Evolutionary conservation across 495 filamentous ascomycete genomes (phyloP).

Genomic region (Achaetomiella virescens): DNA sequence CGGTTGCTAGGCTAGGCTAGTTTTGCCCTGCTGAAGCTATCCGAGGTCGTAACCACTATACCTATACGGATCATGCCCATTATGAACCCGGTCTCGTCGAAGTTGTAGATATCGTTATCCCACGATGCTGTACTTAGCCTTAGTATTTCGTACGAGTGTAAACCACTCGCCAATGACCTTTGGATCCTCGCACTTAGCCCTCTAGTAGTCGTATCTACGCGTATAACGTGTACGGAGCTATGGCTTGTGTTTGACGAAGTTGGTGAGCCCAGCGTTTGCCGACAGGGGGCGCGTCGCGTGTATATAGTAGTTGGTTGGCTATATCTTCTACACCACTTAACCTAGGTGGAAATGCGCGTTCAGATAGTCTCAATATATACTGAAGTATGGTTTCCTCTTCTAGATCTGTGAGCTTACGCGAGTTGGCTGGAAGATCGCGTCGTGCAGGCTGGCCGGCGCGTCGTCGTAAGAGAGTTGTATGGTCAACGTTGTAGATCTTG

Average conservation of each 20-base stretch:
- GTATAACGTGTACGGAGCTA: not conserved
- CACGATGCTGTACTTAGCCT: slow-evolving; percentile 23
- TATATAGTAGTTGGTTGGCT: slow-evolving; percentile 1
- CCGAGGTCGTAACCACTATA: slow-evolving; percentile 28
- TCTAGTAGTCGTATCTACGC: slow-evolving; percentile 28
- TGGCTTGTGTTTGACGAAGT: not conserved
- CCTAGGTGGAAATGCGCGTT: slow-evolving; percentile 1
- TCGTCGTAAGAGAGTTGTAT: not conserved
- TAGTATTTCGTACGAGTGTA: slow-evolving; percentile 27
- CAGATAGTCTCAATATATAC: slow-evolving; percentile 7
- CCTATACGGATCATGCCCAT: slow-evolving; percentile 31
- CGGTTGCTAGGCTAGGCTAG: slow-evolving; percentile 33
- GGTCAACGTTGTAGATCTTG: not conserved
- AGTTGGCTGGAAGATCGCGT: slow-evolving; percentile 7
- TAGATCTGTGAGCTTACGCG: slow-evolving; percentile 2
- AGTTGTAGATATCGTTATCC: slow-evolving; percentile 38
- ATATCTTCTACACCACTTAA: slow-evolving; percentile 5
- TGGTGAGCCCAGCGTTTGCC: not conserved
- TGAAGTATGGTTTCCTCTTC: slow-evolving; percentile 12
- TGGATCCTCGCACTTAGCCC: slow-evolving; percentile 34
- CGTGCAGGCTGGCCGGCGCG: slow-evolving; percentile 2
- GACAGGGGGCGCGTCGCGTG: not conserved
- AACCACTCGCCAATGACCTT: slow-evolving; percentile 31
- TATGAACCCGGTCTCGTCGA: slow-evolving; percentile 40
- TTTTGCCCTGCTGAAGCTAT: slow-evolving; percentile 17